Base-by-base conservation (phyloP, 2,329 filamentous ascomycete species). In the Aspergillus awamori region DNA sequence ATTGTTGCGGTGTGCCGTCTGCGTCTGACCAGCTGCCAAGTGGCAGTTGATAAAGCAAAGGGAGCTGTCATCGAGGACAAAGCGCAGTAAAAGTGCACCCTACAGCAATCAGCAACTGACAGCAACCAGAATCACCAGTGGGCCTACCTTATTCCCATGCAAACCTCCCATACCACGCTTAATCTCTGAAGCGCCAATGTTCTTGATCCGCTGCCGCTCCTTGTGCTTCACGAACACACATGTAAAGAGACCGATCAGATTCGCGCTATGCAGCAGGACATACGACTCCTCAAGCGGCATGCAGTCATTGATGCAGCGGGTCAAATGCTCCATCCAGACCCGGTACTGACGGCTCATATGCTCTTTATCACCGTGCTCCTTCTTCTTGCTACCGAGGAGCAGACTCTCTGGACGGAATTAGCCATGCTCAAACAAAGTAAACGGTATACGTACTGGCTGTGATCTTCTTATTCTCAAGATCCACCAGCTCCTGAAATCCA, bases 11-110 rank as follows among this genome's bases (percentile, higher is more conserved):
- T 93, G 88, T 60, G 90, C 90, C 0, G 94, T 96, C 62, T 96
- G 91, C 0, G 90, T 89, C 76, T 99, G 95, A 0, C 95, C 95
- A 0, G 95, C 95, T 17, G 95, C 95, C 61, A 99, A 81, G 85
- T 99, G 95, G 74, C 95, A 99, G 74, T 99, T 99, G 79, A 98
- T 86, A 77, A 99, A 94, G 79, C 95, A 99, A 38, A 99, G 78
- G 1, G 94, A 97, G 54, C 89, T 95, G 76, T 99, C 93, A 71
- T 99, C 95, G 2, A 99, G 79, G 69, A 93, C 84, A 77, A 99
- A 97, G n/a, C 95, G 91, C 41, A 97, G 85, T 38, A 96, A 85
- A 38, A 98, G 86, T 20, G 93, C 95, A 64, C 95, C 95, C 81
- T 86, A 62, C 6, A 63, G 8, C 10, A 33, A 10, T 62, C 52